Evolutionary conservation across 441 rosid genomes (phyloP), one percentile per base, ranked within the genome.

Genomic region (Metrosideros polymorpha): DNA sequence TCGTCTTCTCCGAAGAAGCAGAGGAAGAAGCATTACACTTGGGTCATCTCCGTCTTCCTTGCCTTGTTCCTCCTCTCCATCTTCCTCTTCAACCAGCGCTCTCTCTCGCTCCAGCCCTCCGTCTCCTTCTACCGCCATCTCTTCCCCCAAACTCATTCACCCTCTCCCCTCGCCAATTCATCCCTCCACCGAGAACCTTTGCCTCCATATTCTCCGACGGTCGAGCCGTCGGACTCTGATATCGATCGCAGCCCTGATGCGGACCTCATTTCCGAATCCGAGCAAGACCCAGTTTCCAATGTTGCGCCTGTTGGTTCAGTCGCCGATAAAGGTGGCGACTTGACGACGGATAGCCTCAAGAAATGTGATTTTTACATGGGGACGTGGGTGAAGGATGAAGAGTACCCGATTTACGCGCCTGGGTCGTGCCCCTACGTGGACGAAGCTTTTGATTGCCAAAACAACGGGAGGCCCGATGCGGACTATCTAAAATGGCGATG

Each of bases 381-480:
- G 82, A 88, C 84, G 39, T 97, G 99, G 99, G 93, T 96, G 86
- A 93, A 89, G 85, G 96, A 94, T 50, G 93, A 91, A 66, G 87
- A 32, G 29, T 92, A 92, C 89, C 99, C 99, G 13, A 77, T 94
- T 87, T 97, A 96, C 87, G 85, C 88, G 84, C 94, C 99, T 7
- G 95, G 94, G 82, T 92, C 98, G 29, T 97, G 99, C 91, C 96
- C 98, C 56, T 95, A 91, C 32, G 98, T 97, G 1, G 99, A 97
- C 54, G 98, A 93, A 85, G 96, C 96, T 86, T 96, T 92, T 88
- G 98, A 94, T 90, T 96, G 99, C 91, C 98, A 94, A 83, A 87
- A 83, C 83, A 97, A 96, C 71, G 99, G 98, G 45, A 93, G 99
- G 85, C 87, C 76, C 7, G 99, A 95, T 91, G 91, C 96, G 1